These are phyloP conservation scores for Endogone sp. DNA, from an alignment of 192 early-diverging fungal species.

Conservation along the genomic window DNA sequence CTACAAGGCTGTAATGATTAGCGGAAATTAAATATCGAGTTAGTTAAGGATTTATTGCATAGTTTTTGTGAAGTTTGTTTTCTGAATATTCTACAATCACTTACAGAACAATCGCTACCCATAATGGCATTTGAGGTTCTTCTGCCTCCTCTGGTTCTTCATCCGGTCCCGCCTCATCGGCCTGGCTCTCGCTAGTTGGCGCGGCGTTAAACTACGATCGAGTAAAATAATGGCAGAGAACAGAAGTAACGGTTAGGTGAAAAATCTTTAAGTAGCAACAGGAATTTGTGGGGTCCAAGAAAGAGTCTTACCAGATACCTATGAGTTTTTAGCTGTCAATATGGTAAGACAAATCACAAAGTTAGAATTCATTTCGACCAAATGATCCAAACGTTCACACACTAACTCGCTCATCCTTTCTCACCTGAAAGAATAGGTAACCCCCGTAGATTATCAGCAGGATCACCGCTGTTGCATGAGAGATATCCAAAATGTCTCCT, in stretches of 20 bases:
- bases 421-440: slow-evolving; percentile 68
- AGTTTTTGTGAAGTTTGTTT: no score
- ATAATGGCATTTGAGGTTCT: slow-evolving; percentile 49
- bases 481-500: slow-evolving; percentile 50
- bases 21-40: no score
- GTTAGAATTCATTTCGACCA: neutral
- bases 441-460: slow-evolving; percentile 64
- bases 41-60: no score
- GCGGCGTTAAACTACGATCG: neutral
- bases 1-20: slow-evolving; percentile 50
- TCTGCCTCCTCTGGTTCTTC: slow-evolving; percentile 61
- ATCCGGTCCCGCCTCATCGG: slow-evolving; percentile 60
- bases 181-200: neutral
- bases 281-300: no score
- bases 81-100: no score
- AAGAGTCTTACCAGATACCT: neutral
- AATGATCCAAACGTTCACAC: no score
- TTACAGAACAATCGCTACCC: slow-evolving; percentile 22
- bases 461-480: slow-evolving; percentile 63
- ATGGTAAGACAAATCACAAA: no score
- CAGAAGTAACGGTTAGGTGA: no score
- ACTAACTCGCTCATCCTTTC: slow-evolving; percentile 27
- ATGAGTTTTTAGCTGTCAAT: neutral
- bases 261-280: no score
- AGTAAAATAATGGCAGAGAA: no score